Evolutionary conservation across 2,329 filamentous ascomycete species (phyloP), one percentile per base, ranked within the genome.

Genomic region (Blastomyces silverae): DNA sequence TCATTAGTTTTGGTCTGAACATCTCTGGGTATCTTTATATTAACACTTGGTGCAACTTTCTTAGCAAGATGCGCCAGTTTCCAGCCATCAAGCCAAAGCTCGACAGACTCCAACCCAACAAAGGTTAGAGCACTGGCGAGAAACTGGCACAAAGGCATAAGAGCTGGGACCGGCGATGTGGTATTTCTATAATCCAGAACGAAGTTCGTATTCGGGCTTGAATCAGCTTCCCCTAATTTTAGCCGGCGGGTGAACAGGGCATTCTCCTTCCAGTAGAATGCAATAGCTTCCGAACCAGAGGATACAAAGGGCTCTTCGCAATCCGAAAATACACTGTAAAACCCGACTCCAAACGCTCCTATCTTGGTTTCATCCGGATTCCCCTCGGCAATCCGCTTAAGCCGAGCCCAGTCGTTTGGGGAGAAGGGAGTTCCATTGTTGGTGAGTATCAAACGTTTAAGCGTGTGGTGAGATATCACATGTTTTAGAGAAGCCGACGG

Each of bases 241-340:
- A 94, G 83, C 70, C 91, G 90, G 71, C 92, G 89, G 31, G 95
- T 99, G 75, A 96, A 97, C 1, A 99, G 83, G 5, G 91, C 91
- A 75, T 97, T 97, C n/a, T 90, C 92, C 76, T 97, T 97, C 95
- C 94, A 99, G 80, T 97, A 99, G 74, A 99, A 99, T 0, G 93
- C 93, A 91, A 99, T 97, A 48, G 92, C 92, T 77, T 96, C 88
- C 67, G 84, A 85, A 0, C 94, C 94, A 0, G 93, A 97, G 69
- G 91, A 94, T 69, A 99, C 90, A 73, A 99, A 97, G 0, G 94
- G 94, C 71, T 97, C 92, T 77, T 99, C 95, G 75, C 93, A 99
- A 75, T 99, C 94, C 67, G 94, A 91, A 75, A 99, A 99, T 50
- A 97, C 93, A 75, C 91, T 96, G 82, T 99, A 99, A 79, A 99